Conservation (phyloP, 495 filamentous ascomycete genomes). For the Aspergillus ostianus region DNA sequence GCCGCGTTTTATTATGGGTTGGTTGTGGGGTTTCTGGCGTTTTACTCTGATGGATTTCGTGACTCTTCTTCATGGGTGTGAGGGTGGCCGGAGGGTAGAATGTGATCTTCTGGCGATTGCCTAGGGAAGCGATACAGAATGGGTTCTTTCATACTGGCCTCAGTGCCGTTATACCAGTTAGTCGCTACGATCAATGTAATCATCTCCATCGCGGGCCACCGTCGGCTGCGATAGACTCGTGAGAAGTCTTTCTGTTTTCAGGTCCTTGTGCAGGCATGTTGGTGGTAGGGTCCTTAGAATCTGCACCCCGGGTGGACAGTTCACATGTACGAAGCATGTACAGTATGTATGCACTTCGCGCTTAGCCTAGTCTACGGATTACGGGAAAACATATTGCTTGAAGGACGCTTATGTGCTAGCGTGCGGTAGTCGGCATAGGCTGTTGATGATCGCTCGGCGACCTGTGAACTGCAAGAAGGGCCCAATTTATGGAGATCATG, state of each 20-base stretch:
- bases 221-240: constrained; percentile 20
- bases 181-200: constrained; percentile 27
- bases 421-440: not conserved
- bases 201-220: constrained; percentile 22
- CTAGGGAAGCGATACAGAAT: constrained; percentile 23
- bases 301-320: too few relatives aligned
- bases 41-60: constrained; percentile 34
- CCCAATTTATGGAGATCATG: not conserved
- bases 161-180: constrained; percentile 19
- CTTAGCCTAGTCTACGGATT: not conserved
- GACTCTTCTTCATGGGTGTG: constrained; percentile 30
- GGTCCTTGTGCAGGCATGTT: not conserved
- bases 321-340: not conserved
- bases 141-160: constrained; percentile 24
- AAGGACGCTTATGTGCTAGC: not conserved
- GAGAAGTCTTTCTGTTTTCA: not conserved
- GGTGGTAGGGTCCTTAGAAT: too few relatives aligned
- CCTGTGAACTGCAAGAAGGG: not conserved
- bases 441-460: not conserved
- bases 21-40: constrained; percentile 49
- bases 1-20: constrained; percentile 41
- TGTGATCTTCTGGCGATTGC: constrained; percentile 19
- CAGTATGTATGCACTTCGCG: not conserved
- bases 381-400: not conserved
- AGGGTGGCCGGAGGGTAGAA: constrained; percentile 27